Percentiles rank a stretch among this genome's conserved stretches.
Conservation (phyloP, 1,139 yeast genomes). For the Taphrina deformans region DNA sequence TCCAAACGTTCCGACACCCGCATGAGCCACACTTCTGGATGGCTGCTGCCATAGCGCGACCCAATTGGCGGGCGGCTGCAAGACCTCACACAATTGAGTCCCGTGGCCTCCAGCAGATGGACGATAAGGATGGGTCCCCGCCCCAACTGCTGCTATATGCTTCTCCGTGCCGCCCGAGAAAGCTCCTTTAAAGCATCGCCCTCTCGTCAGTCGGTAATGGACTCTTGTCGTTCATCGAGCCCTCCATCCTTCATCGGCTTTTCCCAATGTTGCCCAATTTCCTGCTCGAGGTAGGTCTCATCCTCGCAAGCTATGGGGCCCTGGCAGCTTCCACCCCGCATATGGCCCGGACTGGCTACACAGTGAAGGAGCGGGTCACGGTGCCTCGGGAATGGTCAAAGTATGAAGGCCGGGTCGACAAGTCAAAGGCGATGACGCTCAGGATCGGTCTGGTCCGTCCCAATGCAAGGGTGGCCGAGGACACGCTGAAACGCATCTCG, state of each 20-base stretch:
- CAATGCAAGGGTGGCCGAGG: conserved; percentile 9
- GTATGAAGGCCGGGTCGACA: conserved; percentile 1
- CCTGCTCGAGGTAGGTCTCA: not conserved
- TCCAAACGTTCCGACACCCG: too few relatives aligned
- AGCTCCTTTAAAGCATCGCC: too few relatives aligned
- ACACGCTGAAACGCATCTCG: not conserved
- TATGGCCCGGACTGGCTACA: not conserved
- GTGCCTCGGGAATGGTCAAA: conserved; percentile 10
- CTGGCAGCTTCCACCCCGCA: conserved; percentile 7
- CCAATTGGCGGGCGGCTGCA: not conserved
- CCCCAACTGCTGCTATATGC: not conserved
- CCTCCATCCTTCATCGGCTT: too few relatives aligned
- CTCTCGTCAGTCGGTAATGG: too few relatives aligned
- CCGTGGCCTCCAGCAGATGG: too few relatives aligned
- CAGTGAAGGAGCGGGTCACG: conserved; percentile 1
- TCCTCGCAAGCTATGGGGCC: not conserved
- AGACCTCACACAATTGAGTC: too few relatives aligned
- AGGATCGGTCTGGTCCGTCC: conserved; percentile 3
- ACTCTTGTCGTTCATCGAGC: too few relatives aligned
- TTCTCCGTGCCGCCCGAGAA: not conserved
- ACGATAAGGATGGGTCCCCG: not conserved
- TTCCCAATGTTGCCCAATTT: not conserved
- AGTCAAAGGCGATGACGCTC: conserved; percentile 1
- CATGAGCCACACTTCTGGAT: too few relatives aligned
- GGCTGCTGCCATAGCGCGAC: not conserved